Conservation (phyloP, 345 rosid genomes). For the Salix udensis region DNA sequence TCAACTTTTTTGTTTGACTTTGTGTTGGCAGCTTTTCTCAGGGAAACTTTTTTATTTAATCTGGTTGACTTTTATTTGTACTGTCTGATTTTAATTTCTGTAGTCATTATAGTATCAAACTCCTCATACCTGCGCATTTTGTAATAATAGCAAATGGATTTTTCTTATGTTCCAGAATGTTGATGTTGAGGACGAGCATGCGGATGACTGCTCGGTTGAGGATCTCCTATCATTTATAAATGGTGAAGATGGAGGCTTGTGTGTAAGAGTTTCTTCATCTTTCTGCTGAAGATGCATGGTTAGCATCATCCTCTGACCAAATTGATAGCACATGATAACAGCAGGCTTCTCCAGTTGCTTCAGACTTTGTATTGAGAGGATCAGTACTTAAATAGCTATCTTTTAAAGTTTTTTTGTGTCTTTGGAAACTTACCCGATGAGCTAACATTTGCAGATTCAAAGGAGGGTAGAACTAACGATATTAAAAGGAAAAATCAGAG, state of each 20-base stretch:
- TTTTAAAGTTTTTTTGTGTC: background rate
- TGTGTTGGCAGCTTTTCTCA: background rate
- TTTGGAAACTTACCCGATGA: constrained; percentile 7
- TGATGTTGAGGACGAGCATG: constrained; percentile 72
- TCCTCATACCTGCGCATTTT: constrained; percentile 1
- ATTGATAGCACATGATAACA: background rate
- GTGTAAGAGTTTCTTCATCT: constrained; percentile 8
- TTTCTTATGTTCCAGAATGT: constrained; percentile 42
- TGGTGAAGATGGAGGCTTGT: constrained; percentile 60
- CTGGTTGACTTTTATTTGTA: background rate
- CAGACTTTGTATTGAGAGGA: background rate
- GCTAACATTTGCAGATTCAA: constrained; percentile 55
- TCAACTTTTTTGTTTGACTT: constrained; percentile 28
- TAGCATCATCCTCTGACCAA: background rate
- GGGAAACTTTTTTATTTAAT: background rate
- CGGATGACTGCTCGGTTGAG: constrained; percentile 84
- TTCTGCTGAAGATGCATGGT: background rate
- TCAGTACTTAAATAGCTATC: background rate
- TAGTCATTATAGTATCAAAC: background rate
- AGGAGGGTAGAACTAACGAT: constrained; percentile 50
- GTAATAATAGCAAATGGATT: constrained; percentile 1
- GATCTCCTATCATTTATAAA: constrained; percentile 81
- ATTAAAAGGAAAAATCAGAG: constrained; percentile 64
- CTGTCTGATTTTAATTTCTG: background rate
- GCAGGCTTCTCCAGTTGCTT: background rate